Conservation (phyloP, 495 filamentous ascomycete genomes). For the Penicillium lagena region DNA sequence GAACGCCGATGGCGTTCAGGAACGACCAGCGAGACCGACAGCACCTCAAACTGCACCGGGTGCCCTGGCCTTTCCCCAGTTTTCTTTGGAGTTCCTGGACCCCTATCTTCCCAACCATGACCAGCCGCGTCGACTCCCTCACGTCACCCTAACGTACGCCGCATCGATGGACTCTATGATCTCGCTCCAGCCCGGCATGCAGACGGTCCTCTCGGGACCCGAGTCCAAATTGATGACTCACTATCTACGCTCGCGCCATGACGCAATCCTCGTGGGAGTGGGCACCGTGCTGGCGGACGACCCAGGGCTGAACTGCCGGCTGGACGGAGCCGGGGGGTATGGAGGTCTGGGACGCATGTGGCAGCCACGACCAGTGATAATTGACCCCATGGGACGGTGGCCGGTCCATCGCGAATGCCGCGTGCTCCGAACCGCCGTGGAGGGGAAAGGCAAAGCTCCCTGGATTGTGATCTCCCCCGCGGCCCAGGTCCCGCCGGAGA, state of each 20-base stretch:
- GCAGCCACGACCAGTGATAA: conserved; percentile 72
- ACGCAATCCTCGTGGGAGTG: conserved; percentile 78
- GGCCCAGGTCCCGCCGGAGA: conserved; percentile 40
- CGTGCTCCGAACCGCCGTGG: conserved; percentile 56
- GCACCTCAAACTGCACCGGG: conserved; percentile 25
- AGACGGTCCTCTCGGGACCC: conserved; percentile 73
- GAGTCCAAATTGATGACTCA: conserved; percentile 88
- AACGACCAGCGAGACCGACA: conserved; percentile 6
- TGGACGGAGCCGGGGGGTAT: conserved; percentile 50
- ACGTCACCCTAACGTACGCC: conserved; percentile 79
- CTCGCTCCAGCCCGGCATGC: conserved; percentile 64
- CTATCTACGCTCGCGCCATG: conserved; percentile 73
- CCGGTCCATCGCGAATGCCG: conserved; percentile 49
- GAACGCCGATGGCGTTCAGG: conserved; percentile 7
- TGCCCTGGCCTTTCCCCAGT: conserved; percentile 38
- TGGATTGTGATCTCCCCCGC: conserved; percentile 57
- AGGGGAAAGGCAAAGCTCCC: conserved; percentile 64
- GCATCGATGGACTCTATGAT: conserved; percentile 81
- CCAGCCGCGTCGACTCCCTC: conserved; percentile 30
- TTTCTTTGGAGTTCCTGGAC: conserved; percentile 39
- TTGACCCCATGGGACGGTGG: conserved; percentile 73
- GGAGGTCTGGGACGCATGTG: conserved; percentile 45
- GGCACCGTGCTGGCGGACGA: conserved; percentile 81
- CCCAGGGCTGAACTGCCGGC: conserved; percentile 73
- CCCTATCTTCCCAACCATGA: conserved; percentile 37